A percentile compares a stretch with the other conserved stretches of the same genome.
Evolutionary conservation across 73 alveolate genomes (phyloP).

Genomic region (Blepharisma japonicum): DNA sequence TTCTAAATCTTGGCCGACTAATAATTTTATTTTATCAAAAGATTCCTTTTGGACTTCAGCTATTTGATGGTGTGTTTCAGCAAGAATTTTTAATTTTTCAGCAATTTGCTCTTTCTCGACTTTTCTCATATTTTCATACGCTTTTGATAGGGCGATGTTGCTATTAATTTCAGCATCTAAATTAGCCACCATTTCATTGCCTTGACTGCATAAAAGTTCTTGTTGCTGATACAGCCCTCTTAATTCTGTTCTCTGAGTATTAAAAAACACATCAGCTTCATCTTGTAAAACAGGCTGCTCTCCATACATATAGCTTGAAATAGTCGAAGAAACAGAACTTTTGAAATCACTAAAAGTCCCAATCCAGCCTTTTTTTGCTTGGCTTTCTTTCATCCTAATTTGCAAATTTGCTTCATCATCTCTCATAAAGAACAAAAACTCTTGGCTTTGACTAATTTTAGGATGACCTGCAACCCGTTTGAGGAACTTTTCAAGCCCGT

Average conservation of each 20-base stretch:
- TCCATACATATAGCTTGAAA: not conserved
- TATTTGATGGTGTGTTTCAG: constrained; percentile 10
- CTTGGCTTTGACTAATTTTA: not conserved
- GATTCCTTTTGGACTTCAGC: not conserved
- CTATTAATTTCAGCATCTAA: not conserved
- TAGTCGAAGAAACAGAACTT: not conserved
- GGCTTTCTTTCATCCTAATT: not conserved
- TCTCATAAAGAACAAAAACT: not conserved
- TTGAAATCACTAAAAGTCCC: not conserved
- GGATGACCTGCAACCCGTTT: not conserved
- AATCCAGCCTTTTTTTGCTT: not conserved
- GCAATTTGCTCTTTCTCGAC: constrained; percentile 10
- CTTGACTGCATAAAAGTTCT: constrained; percentile 9
- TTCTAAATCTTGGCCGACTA: constrained; percentile 8
- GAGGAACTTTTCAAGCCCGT: not conserved
- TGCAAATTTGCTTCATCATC: constrained; percentile 18
- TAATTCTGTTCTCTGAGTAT: constrained; percentile 5
- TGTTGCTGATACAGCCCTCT: not conserved
- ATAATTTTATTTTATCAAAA: constrained; percentile 14
- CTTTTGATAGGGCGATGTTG: not conserved
- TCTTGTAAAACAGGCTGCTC: not conserved
- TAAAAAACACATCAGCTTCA: constrained; percentile 11
- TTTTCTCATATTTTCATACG: constrained; percentile 21
- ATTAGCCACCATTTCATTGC: not conserved
- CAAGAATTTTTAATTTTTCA: constrained; percentile 16